These are phyloP conservation scores for Lachnellula willkommii DNA, from an alignment of 2,329 filamentous ascomycete species.

Conservation along the genomic window DNA sequence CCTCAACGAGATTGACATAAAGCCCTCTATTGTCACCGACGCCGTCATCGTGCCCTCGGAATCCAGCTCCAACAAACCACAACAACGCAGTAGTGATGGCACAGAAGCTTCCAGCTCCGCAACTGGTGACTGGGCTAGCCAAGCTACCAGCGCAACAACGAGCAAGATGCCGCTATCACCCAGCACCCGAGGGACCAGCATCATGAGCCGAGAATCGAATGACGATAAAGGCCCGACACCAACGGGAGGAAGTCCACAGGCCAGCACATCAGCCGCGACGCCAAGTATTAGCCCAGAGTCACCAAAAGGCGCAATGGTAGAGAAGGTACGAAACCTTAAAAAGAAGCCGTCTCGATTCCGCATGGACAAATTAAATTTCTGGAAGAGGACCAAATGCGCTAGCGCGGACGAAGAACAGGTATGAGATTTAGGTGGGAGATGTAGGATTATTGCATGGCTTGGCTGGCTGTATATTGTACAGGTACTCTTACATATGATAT, in stretches of 20 bases:
- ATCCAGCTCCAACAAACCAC: constrained; percentile 6
- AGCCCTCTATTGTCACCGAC: constrained; percentile 25
- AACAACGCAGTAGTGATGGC: constrained; percentile 54
- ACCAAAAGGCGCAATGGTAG: constrained; percentile 37
- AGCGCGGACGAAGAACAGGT: constrained; percentile 13
- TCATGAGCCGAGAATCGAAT: constrained; percentile 46
- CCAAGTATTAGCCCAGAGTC: constrained; percentile 18
- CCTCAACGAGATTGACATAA: constrained; percentile 12
- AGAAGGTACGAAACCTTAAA: constrained; percentile 47
- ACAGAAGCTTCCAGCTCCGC: constrained; percentile 55
- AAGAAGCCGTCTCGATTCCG: constrained; percentile 60
- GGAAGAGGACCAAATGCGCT: constrained; percentile 29
- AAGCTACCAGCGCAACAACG: constrained; percentile 58
- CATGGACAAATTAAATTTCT: constrained; percentile 43
- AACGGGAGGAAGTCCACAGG: constrained; percentile 21
- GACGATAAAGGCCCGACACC: constrained; percentile 11
- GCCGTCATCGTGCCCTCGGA: constrained; percentile 20
- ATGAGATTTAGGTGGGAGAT: no score
- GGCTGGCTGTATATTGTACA: no score
- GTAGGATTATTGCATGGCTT: no score
- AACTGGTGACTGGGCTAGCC: constrained; percentile 56
- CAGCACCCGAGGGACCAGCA: constrained; percentile 61
- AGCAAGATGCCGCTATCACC: constrained; percentile 60
- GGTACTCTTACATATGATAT: no score
- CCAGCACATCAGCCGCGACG: constrained; percentile 13